phyloP scores from a whole-genome alignment of 805 yeast species.

The Crinitomyces ghanaensis region DNA sequence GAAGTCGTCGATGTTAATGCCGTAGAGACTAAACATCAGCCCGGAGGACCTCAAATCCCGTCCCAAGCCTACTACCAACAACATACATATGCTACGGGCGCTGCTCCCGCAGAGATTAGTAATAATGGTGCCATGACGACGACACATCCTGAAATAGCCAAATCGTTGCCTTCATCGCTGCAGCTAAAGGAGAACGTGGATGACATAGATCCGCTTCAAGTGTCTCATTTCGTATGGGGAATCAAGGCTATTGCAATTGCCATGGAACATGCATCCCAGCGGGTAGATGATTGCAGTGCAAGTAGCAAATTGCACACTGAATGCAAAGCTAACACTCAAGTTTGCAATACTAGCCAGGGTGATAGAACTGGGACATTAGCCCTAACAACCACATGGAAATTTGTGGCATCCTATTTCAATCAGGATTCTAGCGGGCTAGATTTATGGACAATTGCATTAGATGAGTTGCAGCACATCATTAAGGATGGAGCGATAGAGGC shows the following conservation, averaged over 20 bases:
- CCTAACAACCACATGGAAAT: constrained; percentile 12
- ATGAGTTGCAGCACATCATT: constrained; percentile 12
- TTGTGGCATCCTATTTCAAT: constrained; percentile 8
- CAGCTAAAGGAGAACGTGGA: too few relatives aligned
- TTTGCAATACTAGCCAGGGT: constrained; percentile 5
- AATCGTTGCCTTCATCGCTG: too few relatives aligned
- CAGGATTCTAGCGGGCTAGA: constrained; percentile 6
- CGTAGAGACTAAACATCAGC: too few relatives aligned
- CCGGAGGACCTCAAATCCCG: too few relatives aligned
- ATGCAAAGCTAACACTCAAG: too few relatives aligned
- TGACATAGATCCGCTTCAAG: constrained; percentile 8
- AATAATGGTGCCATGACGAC: too few relatives aligned
- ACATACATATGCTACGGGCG: too few relatives aligned
- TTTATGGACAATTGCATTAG: constrained; percentile 10
- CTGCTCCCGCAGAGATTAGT: too few relatives aligned
- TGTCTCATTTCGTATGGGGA: constrained; percentile 13
- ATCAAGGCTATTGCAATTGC: constrained; percentile 14
- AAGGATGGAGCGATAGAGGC: constrained; percentile 13
- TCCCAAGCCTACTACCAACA: too few relatives aligned
- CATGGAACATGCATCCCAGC: constrained; percentile 9
- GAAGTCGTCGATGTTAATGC: too few relatives aligned
- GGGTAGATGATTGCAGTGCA: too few relatives aligned
- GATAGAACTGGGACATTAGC: constrained; percentile 4
- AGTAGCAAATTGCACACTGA: background rate
- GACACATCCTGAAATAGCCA: too few relatives aligned